A percentile compares a stretch with the other conserved stretches of the same genome.
Evolutionary conservation across 352 stramenopile species (phyloP).

Genomic region (Globisporangium sylvaticum): DNA sequence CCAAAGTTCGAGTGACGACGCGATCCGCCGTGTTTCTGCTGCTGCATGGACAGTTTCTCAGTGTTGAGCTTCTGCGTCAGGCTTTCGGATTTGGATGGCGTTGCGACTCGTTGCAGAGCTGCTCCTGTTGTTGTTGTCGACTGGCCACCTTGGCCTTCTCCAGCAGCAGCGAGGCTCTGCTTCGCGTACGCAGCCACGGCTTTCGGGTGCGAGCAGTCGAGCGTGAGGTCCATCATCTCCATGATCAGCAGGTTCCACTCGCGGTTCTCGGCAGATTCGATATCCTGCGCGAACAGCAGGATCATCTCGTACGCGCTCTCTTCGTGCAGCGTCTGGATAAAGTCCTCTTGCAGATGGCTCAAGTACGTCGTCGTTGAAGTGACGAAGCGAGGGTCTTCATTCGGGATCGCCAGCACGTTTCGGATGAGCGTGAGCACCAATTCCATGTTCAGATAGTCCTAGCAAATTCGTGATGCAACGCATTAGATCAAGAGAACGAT

Average conservation of each 20-base stretch:
- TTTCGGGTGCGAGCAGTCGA: conserved; percentile 69
- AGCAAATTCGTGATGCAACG: neutral
- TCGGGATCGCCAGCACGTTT: conserved; percentile 81
- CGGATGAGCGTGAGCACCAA: conserved; percentile 83
- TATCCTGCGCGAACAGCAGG: conserved; percentile 82
- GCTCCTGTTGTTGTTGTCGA: neutral
- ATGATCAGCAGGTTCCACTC: conserved; percentile 89
- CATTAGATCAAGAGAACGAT: neutral
- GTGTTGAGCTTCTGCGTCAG: conserved; percentile 44
- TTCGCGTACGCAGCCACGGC: conserved; percentile 57
- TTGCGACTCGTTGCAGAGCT: neutral
- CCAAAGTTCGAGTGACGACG: conserved; percentile 86
- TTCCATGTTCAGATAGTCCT: conserved; percentile 86
- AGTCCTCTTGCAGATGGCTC: conserved; percentile 75
- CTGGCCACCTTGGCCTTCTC: neutral
- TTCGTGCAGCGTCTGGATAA: conserved; percentile 72
- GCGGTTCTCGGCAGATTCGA: conserved; percentile 76
- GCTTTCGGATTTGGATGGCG: conserved; percentile 12
- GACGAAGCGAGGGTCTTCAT: conserved; percentile 75
- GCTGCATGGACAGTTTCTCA: conserved; percentile 49
- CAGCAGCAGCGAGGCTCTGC: conserved; percentile 11
- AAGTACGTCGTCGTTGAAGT: conserved; percentile 76
- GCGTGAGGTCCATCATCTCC: conserved; percentile 85
- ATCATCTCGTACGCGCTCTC: conserved; percentile 88
- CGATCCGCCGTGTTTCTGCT: conserved; percentile 24